Conservation (phyloP, 106 monocot genomes). For the Vanilla planifolia region DNA sequence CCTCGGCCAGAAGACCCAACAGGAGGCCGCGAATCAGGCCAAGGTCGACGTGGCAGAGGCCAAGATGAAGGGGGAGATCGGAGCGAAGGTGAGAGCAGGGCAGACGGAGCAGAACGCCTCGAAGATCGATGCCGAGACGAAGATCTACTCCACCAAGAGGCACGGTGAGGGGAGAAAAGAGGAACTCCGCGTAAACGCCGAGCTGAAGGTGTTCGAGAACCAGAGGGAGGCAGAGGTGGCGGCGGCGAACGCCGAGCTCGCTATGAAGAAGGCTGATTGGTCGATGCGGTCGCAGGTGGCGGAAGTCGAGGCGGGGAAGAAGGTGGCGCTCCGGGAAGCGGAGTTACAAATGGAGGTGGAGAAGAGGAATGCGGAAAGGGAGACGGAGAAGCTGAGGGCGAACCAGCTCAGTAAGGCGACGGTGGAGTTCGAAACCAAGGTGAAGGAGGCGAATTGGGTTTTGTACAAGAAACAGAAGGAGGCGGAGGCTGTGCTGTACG, state of each 20-base stretch:
- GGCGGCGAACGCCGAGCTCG: slow-evolving; percentile 53
- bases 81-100: slow-evolving; percentile 55
- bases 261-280: slow-evolving; percentile 72
- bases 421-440: slow-evolving; percentile 71
- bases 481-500: slow-evolving; percentile 52
- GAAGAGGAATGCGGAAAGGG: slow-evolving; percentile 49
- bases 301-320: slow-evolving; percentile 62
- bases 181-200: slow-evolving; percentile 50
- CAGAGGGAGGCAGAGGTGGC: slow-evolving; percentile 68
- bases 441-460: slow-evolving; percentile 68
- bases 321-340: slow-evolving; percentile 58
- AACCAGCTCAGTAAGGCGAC: slow-evolving; percentile 51
- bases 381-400: slow-evolving; percentile 82
- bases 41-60: slow-evolving; percentile 73
- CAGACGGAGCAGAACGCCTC: slow-evolving; percentile 50
- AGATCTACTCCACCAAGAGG: slow-evolving; percentile 47
- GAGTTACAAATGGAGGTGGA: slow-evolving; percentile 86
- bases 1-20: slow-evolving; percentile 72
- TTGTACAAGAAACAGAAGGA: slow-evolving; percentile 67
- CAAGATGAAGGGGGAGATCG: slow-evolving; percentile 67
- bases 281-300: slow-evolving; percentile 43
- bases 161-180: slow-evolving; percentile 55
- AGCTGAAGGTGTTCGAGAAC: slow-evolving; percentile 69
- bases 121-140: slow-evolving; percentile 74
- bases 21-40: slow-evolving; percentile 65